Evolutionary conservation across 306 rosid genomes (phyloP).

Genomic region (Astragalus glycyphyllos): DNA sequence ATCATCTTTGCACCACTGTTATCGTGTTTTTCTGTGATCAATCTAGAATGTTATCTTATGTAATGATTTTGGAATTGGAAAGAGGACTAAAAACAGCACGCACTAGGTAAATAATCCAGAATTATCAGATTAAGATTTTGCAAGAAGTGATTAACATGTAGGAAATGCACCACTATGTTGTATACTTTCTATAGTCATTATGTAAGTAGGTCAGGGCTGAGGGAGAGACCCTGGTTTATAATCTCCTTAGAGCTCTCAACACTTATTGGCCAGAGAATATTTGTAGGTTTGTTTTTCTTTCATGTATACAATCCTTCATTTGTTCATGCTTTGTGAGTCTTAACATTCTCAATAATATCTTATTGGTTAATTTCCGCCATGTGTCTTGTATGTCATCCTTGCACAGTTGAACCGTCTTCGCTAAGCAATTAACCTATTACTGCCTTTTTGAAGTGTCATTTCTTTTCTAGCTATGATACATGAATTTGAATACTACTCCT

Average conservation of each 20-base stretch:
- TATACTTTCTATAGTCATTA: neutral
- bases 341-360: neutral
- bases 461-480: neutral
- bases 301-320: neutral
- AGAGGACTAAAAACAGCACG: neutral
- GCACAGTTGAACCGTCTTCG: neutral
- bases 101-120: conserved; percentile 14
- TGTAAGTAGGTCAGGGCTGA: neutral
- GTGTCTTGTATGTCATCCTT: neutral
- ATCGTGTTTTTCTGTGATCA: conserved; percentile 5
- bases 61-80: neutral
- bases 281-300: neutral
- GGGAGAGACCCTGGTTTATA: neutral
- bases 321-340: neutral
- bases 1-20: neutral
- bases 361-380: neutral
- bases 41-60: neutral
- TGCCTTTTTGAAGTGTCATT: neutral
- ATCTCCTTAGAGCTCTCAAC: neutral
- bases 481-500: neutral
- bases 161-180: neutral
- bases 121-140: neutral
- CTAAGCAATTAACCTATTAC: neutral
- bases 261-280: neutral
- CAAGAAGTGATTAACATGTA: neutral